These are phyloP conservation scores for Phaseolus coccineus DNA, from an alignment of 331 rosid genomes.

Conservation along the genomic window DNA sequence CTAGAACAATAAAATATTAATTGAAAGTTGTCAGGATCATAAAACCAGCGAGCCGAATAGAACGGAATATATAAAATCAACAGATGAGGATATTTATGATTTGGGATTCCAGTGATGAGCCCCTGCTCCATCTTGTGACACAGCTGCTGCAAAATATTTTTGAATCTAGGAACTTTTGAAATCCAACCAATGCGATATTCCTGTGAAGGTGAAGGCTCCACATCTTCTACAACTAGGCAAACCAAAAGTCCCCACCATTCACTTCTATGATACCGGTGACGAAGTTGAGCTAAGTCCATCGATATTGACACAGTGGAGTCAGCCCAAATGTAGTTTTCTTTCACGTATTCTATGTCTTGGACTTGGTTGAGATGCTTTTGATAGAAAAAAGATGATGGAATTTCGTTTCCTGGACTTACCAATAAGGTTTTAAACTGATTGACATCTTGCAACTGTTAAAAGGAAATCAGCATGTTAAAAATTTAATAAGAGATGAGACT, in stretches of 20 bases:
- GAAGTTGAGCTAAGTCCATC: slow-evolving; percentile 27
- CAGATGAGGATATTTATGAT: slow-evolving; percentile 32
- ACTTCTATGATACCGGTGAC: slow-evolving; percentile 18
- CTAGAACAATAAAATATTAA: slow-evolving; percentile 3
- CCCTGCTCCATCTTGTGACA: slow-evolving; percentile 32
- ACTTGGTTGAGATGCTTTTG: slow-evolving; percentile 16
- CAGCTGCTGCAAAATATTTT: background rate
- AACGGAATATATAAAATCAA: slow-evolving; percentile 16
- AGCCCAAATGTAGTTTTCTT: slow-evolving; percentile 40
- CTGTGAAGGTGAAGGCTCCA: background rate
- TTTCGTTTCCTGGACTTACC: slow-evolving; percentile 38
- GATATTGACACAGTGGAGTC: slow-evolving; percentile 31
- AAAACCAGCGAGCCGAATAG: background rate
- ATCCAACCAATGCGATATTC: slow-evolving; percentile 31
- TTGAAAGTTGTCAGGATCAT: slow-evolving; percentile 33
- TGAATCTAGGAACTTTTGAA: background rate
- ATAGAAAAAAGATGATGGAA: slow-evolving; percentile 31
- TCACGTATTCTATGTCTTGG: slow-evolving; percentile 25
- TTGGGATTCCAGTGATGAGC: slow-evolving; percentile 1
- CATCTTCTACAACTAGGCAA: slow-evolving; percentile 37
- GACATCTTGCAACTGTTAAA: slow-evolving; percentile 30
- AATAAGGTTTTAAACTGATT: background rate
- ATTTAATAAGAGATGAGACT: background rate
- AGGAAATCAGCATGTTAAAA: slow-evolving; percentile 13
- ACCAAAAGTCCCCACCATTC: slow-evolving; percentile 43